Evolutionary conservation across 306 rosid species (phyloP).

Genomic region (Acmispon strigosus): DNA sequence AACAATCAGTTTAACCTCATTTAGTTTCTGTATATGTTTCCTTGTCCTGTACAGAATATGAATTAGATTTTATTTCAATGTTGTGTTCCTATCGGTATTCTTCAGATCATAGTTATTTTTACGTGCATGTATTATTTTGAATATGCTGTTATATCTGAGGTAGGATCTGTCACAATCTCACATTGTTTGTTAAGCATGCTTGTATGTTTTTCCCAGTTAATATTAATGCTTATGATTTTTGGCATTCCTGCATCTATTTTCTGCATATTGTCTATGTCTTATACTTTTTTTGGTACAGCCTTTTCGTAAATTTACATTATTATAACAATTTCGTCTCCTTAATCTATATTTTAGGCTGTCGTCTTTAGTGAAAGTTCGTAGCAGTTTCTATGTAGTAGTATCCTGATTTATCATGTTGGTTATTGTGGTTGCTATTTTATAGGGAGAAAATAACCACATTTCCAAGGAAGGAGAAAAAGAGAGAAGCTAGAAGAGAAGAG

Average conservation of each 20-base stretch:
- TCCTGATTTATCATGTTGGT: conserved; percentile 4
- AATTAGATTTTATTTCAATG: neutral
- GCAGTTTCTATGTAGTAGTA: neutral
- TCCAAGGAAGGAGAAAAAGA: too few relatives aligned
- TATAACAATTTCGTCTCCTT: neutral
- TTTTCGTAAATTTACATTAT: neutral
- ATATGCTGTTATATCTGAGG: neutral
- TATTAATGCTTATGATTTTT: neutral
- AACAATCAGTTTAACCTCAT: neutral
- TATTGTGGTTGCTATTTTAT: neutral
- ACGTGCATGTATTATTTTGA: neutral
- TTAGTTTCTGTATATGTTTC: neutral
- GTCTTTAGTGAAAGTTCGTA: neutral
- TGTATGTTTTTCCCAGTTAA: neutral
- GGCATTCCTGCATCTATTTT: neutral
- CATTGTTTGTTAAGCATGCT: too few relatives aligned
- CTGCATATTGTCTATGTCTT: too few relatives aligned
- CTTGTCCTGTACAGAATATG: neutral
- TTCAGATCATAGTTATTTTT: neutral
- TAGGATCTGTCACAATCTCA: too few relatives aligned
- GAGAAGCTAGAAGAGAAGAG: conserved; percentile 73
- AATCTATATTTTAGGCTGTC: neutral
- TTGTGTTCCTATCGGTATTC: neutral
- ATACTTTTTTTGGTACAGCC: too few relatives aligned
- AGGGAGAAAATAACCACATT: conserved; percentile 90